Evolutionary conservation across 495 filamentous ascomycete species (phyloP), one percentile per base, ranked within the genome.

Genomic region (Oidiodendron maius): DNA sequence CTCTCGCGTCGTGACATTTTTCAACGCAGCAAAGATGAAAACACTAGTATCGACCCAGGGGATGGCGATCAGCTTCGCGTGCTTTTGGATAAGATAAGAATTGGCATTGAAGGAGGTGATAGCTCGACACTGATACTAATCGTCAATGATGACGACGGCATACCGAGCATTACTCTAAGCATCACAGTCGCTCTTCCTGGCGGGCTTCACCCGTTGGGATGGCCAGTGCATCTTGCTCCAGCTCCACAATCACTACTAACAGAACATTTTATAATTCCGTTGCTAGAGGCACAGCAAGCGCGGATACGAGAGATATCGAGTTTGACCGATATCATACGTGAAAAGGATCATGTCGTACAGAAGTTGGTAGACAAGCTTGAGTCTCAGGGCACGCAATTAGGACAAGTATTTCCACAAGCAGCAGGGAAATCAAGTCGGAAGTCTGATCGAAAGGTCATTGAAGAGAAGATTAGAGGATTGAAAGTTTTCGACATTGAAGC

Each of bases 21-120:
- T 20, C 63, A 71, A 30, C 75, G 84, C 45, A 87, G 86, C 18
- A 65, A 82, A 16, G 68, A 81, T 8, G 70, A 79, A 52, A 73
- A 80, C 30, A 86, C 86, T 4, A 83, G 82, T 25, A 96, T 98
- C 47, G 93, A 98, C 64, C 84, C 93, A 1, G 84, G 77, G 52
- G 85, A 84, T 50, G 58, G 70, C 9, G 74, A 80, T 21, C 89
- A 96, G 56, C 71, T 91, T 51, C 57, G 65, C 20, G 77, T 87
- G 15, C 76, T 98, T 25, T 65, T 96, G 9, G 69, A 77, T 11
- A 90, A 89, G 56, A 72, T 97, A 24, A 69, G 75, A 41, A 71
- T 80, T 32, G 78, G 81, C 20, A 67, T 94, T 6, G 70, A 64
- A 11, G 69, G 62, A 18, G 72, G 62, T 28, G 64, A 55, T 36